phyloP scores from a whole-genome alignment of 352 stramenopile genomes.

The Phytophthora vignae region DNA sequence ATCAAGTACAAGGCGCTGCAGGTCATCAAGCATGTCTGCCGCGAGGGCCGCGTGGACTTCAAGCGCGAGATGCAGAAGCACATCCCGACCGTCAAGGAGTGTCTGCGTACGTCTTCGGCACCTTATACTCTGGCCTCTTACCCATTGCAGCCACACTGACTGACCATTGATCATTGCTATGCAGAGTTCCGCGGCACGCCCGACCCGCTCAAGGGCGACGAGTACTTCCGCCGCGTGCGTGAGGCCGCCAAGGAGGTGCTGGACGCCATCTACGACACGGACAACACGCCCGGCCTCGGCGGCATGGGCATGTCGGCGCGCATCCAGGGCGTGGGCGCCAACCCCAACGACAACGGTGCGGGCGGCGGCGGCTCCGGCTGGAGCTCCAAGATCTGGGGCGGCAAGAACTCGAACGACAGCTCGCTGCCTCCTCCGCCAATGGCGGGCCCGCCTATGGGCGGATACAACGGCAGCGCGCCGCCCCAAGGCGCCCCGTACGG shows the following conservation, averaged over 20 bases:
- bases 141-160: neutral
- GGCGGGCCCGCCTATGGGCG: slow-evolving; percentile 60
- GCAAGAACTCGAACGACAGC: slow-evolving; percentile 71
- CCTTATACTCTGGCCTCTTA: neutral
- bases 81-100: slow-evolving; percentile 93
- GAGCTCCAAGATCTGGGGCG: slow-evolving; percentile 77
- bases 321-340: slow-evolving; percentile 79
- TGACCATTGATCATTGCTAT: neutral
- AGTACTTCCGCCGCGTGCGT: slow-evolving; percentile 93
- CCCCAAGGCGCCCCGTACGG: slow-evolving; percentile 49
- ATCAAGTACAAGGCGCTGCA: slow-evolving; percentile 95
- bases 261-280: slow-evolving; percentile 95
- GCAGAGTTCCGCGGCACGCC: slow-evolving; percentile 91
- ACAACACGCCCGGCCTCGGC: slow-evolving; percentile 65
- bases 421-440: slow-evolving; percentile 53
- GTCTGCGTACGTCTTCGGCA: slow-evolving; percentile 72
- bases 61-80: slow-evolving; percentile 93
- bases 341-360: slow-evolving; percentile 51
- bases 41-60: slow-evolving; percentile 90
- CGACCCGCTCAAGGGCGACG: slow-evolving; percentile 95
- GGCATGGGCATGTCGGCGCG: slow-evolving; percentile 85
- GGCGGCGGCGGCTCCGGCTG: slow-evolving; percentile 53
- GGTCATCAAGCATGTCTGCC: slow-evolving; percentile 94
- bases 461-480: slow-evolving; percentile 43
- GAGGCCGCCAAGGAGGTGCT: slow-evolving; percentile 95